Evolutionary conservation across 2,329 filamentous ascomycete species (phyloP).

Genomic region (Ceratocystiopsis brevicomis): DNA sequence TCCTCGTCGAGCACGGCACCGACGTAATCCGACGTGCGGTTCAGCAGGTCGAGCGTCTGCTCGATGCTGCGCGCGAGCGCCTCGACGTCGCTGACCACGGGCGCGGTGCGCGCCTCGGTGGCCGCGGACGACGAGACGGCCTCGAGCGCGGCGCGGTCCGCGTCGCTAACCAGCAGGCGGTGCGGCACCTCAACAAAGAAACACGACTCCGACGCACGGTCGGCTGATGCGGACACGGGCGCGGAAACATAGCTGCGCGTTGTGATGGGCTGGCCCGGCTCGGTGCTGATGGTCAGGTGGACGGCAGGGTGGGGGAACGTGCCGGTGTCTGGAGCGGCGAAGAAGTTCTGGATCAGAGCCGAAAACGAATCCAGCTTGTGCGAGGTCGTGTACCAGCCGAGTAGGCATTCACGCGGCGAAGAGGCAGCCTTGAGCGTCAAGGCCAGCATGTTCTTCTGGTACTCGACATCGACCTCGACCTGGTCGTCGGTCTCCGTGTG

Average conservation of each 20-base stretch:
- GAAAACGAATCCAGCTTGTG: slow-evolving; percentile 96
- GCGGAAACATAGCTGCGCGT: slow-evolving; percentile 89
- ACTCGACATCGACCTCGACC: slow-evolving; percentile 98
- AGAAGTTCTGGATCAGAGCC: slow-evolving; percentile 98
- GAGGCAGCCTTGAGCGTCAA: slow-evolving; percentile 74
- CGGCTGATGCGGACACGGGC: slow-evolving; percentile 82
- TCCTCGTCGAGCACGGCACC: slow-evolving; percentile 89
- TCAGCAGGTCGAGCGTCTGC: slow-evolving; percentile 74
- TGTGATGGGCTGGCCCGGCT: slow-evolving; percentile 73
- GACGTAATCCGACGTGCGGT: slow-evolving; percentile 81
- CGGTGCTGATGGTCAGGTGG: slow-evolving; percentile 84
- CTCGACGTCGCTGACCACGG: slow-evolving; percentile 75
- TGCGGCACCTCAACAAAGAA: slow-evolving; percentile 95
- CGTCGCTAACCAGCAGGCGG: slow-evolving; percentile 64
- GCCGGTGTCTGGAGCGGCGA: slow-evolving; percentile 87
- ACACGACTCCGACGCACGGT: slow-evolving; percentile 88
- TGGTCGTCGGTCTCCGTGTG: slow-evolving; percentile 98
- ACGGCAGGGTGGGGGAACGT: slow-evolving; percentile 96
- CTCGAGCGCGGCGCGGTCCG: slow-evolving; percentile 49
- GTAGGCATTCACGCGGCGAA: slow-evolving; percentile 66
- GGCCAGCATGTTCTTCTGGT: slow-evolving; percentile 97
- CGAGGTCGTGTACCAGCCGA: slow-evolving; percentile 97
- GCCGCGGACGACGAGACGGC: slow-evolving; percentile 43
- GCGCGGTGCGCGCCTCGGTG: slow-evolving; percentile 55
- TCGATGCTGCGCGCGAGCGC: slow-evolving; percentile 68